Conservation (phyloP, 1,284 basidiomycete species). For the Rhizopogon hawkerae region DNA sequence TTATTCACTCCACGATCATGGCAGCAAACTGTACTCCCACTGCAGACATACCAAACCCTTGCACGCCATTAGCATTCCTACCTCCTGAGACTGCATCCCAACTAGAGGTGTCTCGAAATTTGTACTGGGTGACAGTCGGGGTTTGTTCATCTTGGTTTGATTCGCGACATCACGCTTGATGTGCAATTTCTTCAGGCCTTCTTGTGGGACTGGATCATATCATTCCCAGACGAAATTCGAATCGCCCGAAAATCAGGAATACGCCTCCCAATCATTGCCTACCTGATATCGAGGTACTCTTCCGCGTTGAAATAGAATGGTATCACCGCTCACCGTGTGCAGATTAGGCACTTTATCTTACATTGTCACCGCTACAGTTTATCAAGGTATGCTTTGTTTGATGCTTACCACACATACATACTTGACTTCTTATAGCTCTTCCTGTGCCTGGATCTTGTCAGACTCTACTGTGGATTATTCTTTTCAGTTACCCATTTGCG, state of each 20-base stretch:
- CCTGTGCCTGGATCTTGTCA: background rate
- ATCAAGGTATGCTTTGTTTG: background rate
- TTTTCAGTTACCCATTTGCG: background rate
- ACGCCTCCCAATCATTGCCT: background rate
- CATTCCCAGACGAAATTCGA: background rate
- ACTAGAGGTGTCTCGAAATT: background rate
- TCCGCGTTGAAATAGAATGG: background rate
- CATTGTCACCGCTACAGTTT: background rate
- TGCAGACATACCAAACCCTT: background rate
- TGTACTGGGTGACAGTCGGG: background rate
- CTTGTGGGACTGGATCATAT: background rate
- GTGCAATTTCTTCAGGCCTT: background rate
- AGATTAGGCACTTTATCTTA: background rate
- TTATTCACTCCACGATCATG: background rate
- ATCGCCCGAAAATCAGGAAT: background rate
- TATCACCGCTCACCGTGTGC: background rate
- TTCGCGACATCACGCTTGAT: background rate
- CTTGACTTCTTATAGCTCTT: background rate
- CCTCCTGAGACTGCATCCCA: background rate
- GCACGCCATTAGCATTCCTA: background rate
- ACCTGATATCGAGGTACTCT: background rate
- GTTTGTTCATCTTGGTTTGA: background rate
- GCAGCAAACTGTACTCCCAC: background rate
- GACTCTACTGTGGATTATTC: background rate
- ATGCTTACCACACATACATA: background rate